Conservation (phyloP, 805 yeast genomes). For the Saccharomycopsis guyanensis region DNA sequence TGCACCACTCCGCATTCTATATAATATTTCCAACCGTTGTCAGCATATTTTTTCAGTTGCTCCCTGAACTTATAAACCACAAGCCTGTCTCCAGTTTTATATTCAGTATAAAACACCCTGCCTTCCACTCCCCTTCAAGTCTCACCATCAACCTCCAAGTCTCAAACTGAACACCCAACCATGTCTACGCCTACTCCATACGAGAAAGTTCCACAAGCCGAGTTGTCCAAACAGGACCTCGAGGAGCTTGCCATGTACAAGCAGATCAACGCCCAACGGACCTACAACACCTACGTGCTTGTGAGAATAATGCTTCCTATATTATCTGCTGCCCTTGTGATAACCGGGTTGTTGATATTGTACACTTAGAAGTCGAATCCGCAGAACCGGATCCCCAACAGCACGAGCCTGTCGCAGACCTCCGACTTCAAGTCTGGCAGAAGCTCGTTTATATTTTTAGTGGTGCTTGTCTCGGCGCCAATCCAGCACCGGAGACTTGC, state of each 20-base stretch:
- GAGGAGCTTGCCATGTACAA: slow-evolving; percentile 10
- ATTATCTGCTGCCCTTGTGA: no score
- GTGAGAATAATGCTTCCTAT: not conserved
- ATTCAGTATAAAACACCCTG: no score
- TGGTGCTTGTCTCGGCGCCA: slow-evolving; percentile 24
- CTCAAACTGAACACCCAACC: no score
- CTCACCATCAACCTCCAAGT: no score
- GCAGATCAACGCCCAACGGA: slow-evolving; percentile 3
- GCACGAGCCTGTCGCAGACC: slow-evolving; percentile 27
- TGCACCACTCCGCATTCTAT: no score
- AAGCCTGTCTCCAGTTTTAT: no score
- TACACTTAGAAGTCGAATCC: slow-evolving; percentile 8
- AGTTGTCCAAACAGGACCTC: not conserved
- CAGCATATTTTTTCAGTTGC: no score
- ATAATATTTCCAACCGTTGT: no score
- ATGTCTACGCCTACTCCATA: not conserved
- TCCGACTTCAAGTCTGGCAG: slow-evolving; percentile 26
- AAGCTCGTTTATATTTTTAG: slow-evolving; percentile 24
- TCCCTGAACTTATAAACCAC: no score
- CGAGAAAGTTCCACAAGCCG: not conserved
- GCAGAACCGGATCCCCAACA: slow-evolving; percentile 24
- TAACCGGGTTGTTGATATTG: not conserved
- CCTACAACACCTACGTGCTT: not conserved
- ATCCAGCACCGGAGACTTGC: slow-evolving; percentile 27
- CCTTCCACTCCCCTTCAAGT: no score